Base-by-base conservation (phyloP, 2,329 filamentous ascomycete species). In the Cladosporium sp. region DNA sequence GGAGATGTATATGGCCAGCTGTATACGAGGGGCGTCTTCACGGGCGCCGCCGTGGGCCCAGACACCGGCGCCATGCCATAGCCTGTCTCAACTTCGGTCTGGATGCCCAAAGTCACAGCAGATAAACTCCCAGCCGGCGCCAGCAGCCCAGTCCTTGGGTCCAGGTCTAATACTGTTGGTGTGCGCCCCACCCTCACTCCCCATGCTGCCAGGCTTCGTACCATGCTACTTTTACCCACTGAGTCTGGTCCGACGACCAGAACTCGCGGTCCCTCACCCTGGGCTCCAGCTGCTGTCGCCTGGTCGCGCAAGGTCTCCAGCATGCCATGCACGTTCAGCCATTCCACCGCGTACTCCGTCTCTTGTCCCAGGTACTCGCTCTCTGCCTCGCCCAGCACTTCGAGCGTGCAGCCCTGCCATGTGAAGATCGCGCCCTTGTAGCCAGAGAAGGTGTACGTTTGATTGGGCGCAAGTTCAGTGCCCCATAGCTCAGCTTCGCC, bases 401-500 rank as follows among this genome's bases (percentile, higher is more conserved):
- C 91, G 67, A 99, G 81, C 62, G 88, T 88, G 79, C 93, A 97
- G 72, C 95, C 94, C 74, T 94, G 88, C 90, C 92, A 97, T 60
- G 93, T 96, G 78, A 91, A 91, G 73, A 99, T 90, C 67, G 94
- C 93, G 66, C 91, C 91, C 81, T 96, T 96, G 71, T 86, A 86
- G 65, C 92, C 91, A 55, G 86, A 85, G 78, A 99, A 94, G 35
- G 84, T 89, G 81, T 98, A 98, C 11, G 86, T 84, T 61, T 90
- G 90, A 65, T 90, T 90, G 11, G 87, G 85, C 12, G 93, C 93
- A 52, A 99, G 89, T 80, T 99, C 95, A 64, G 94, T 93, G 75
- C 95, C 95, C 76, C 98, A 97, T 74, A 96, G 88, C 78, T 99
- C 95, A 58, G 94, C 95, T 1, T 89, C 92, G 67, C 95, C 95